These are phyloP conservation scores for Cucurbita maxima DNA, from an alignment of 306 rosid species.

Conservation along the genomic window DNA sequence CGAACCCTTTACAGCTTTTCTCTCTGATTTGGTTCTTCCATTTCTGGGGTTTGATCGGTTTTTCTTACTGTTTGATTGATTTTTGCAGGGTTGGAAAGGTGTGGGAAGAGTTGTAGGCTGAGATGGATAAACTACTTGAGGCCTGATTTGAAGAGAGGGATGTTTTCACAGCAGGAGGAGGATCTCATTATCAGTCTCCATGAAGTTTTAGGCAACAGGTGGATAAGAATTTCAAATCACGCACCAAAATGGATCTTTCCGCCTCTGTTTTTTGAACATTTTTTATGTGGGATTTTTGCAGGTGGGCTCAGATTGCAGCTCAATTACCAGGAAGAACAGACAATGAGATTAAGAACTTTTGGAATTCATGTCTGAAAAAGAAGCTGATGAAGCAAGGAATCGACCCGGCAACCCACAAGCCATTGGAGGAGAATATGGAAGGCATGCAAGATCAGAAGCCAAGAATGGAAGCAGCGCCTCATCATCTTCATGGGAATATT, in stretches of 20 bases:
- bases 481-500: neutral
- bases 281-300: slow-evolving; percentile 9
- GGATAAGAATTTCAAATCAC: neutral
- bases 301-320: slow-evolving; percentile 98
- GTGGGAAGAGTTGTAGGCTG: slow-evolving; percentile 88
- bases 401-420: slow-evolving; percentile 84
- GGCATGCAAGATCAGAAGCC: slow-evolving; percentile 1
- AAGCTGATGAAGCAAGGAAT: slow-evolving; percentile 89
- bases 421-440: slow-evolving; percentile 22
- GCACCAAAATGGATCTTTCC: neutral
- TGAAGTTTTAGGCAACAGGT: slow-evolving; percentile 82
- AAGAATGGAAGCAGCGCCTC: neutral
- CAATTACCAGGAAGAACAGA: slow-evolving; percentile 96
- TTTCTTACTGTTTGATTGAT: neutral
- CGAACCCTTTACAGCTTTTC: neutral
- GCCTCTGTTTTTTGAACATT: neutral
- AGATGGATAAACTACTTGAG: slow-evolving; percentile 90
- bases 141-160: slow-evolving; percentile 85
- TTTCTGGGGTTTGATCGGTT: no score
- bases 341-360: slow-evolving; percentile 84
- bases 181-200: slow-evolving; percentile 71
- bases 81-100: slow-evolving; percentile 61
- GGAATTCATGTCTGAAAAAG: slow-evolving; percentile 93
- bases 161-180: slow-evolving; percentile 82
- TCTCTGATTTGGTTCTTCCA: neutral